Base-by-base conservation (phyloP, 495 filamentous ascomycete genomes). In the Ascobolus immersus region DNA sequence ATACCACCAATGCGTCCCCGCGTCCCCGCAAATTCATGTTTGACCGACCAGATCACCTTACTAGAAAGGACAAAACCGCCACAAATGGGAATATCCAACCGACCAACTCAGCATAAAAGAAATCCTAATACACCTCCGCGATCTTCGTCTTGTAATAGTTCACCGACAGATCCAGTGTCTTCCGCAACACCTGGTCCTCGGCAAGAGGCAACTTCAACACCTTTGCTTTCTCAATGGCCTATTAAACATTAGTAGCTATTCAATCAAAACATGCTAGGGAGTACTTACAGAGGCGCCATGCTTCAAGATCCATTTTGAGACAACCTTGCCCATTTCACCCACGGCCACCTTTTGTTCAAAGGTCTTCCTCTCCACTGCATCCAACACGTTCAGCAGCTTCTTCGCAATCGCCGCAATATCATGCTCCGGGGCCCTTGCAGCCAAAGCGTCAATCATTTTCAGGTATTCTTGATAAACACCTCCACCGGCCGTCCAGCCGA, bases 391-490 rank as follows among this genome's bases (percentile, higher is more conserved):
- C 2, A 65, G 64, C 23, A 90, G 55, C 11, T 70, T 65, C 30
- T 64, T 59, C 8, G 71, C 54, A 33, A 91, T 51, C 32, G 67
- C 58, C 21, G 58, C 59, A 14, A 77, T 47, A 8, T 69, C 50
- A 39, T 48, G 54, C 38, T 22, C 41, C 50, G 36, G 27, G 22
- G 22, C 22, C 10, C 10, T 17, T 14, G 28, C n/a, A 31, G 28
- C 28, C 11, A 31, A 9, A 12, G 28, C 28, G 24, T 56, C 48
- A 32, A 62, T 37, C 15, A 86, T 55, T 21, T 67, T 60, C 14
- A 89, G 58, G 52, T 73, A 93, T 36, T 84, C 73, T 30, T 72
- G 64, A 42, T 91, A 93, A 12, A 93, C 65, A 33, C 69, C 64
- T 8, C 79, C 84, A 10, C 77, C 81, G 14, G 61, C 52, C 17